Conservation (phyloP, 2,329 filamentous ascomycete species). For the Didymella keratinophila region DNA sequence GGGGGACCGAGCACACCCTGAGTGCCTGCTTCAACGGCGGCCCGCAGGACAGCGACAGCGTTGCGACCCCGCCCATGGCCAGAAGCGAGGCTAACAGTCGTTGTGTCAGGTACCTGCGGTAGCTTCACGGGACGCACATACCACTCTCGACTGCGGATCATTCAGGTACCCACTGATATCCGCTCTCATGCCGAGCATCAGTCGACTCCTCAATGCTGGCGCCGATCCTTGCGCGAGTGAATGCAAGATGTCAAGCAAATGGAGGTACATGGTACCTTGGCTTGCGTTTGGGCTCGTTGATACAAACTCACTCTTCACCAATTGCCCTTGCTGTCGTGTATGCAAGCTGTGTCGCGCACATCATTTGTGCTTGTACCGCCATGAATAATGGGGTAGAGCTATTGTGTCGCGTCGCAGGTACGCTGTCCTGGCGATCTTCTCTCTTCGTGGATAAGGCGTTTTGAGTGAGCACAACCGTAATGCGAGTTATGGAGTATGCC, state of each 20-base stretch:
- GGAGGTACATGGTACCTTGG: constrained; percentile 7
- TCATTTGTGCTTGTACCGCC: constrained; percentile 10
- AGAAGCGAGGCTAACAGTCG: constrained; percentile 1
- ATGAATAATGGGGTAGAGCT: constrained; percentile 2
- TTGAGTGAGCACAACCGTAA: constrained; percentile 3
- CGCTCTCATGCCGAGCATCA: constrained; percentile 3
- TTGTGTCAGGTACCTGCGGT: constrained; percentile 21
- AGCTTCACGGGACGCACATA: constrained; percentile 16
- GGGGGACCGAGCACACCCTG: constrained; percentile 19
- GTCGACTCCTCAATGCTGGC: neutral
- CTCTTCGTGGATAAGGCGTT: neutral
- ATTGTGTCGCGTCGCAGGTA: constrained; percentile 3
- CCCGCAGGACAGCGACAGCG: constrained; percentile 9
- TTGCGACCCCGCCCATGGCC: neutral
- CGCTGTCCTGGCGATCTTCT: constrained; percentile 4
- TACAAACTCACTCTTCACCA: constrained; percentile 11
- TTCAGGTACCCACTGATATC: constrained; percentile 8
- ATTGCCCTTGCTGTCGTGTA: constrained; percentile 14
- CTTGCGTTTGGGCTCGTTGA: neutral
- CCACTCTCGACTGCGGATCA: constrained; percentile 10
- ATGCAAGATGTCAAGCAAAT: neutral
- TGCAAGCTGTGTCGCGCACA: constrained; percentile 17
- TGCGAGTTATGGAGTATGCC: constrained; percentile 1
- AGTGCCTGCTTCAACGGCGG: constrained; percentile 13
- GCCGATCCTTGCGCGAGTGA: constrained; percentile 6